phyloP scores from a whole-genome alignment of 2,329 filamentous ascomycete genomes.

The Penicillium crustosum region DNA sequence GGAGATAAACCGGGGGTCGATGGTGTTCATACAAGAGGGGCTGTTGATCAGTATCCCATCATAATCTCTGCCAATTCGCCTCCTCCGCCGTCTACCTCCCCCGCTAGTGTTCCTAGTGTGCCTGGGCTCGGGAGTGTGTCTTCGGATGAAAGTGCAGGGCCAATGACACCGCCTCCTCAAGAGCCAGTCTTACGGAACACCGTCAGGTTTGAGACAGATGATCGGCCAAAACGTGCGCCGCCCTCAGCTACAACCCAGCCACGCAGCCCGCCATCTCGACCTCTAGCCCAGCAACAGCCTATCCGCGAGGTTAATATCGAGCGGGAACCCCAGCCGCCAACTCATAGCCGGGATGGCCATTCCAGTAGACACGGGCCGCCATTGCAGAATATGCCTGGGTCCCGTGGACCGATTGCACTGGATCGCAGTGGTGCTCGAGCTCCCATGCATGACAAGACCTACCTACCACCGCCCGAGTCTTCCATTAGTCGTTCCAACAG shows the following conservation, averaged over 20 bases:
- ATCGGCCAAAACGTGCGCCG: background rate
- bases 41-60: constrained; percentile 48
- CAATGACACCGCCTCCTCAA: constrained; percentile 28
- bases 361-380: background rate
- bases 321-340: constrained; percentile 9
- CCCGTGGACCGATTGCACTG: constrained; percentile 1
- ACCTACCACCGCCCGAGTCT: background rate
- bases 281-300: constrained; percentile 7
- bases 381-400: constrained; percentile 10
- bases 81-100: constrained; percentile 13
- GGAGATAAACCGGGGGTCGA: constrained; percentile 35
- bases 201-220: constrained; percentile 2
- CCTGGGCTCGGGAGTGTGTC: constrained; percentile 26
- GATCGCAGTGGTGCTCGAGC: constrained; percentile 14
- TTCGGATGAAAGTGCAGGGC: constrained; percentile 31
- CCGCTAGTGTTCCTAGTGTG: constrained; percentile 17
- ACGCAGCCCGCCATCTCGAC: constrained; percentile 9
- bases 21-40: constrained; percentile 38
- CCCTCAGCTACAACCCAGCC: constrained; percentile 10
- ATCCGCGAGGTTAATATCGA: background rate
- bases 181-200: constrained; percentile 17
- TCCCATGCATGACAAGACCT: constrained; percentile 5
- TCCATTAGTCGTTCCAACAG: constrained; percentile 24
- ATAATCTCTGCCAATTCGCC: constrained; percentile 36
- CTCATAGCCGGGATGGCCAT: background rate